Evolutionary conservation across 805 yeast genomes (phyloP).

Genomic region (Lipomyces japonicus): DNA sequence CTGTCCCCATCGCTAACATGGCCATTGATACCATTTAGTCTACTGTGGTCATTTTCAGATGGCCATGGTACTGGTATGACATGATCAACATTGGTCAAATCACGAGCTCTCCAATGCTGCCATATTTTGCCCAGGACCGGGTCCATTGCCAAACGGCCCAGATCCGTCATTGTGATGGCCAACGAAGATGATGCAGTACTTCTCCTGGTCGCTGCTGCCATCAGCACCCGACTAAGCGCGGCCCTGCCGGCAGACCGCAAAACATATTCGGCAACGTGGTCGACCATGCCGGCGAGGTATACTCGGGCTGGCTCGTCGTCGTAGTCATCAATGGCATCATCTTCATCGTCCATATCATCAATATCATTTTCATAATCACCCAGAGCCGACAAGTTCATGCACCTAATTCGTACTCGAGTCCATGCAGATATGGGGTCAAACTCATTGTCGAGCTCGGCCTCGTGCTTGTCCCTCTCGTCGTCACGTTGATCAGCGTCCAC

Average conservation of each 20-base stretch:
- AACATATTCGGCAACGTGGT: constrained; percentile 8
- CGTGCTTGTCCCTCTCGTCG: no score
- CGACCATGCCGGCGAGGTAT: constrained; percentile 11
- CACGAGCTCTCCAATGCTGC: constrained; percentile 20
- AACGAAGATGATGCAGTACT: background rate
- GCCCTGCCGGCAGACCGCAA: constrained; percentile 15
- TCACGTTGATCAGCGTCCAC: no score
- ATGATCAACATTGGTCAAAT: no score
- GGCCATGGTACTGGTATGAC: no score
- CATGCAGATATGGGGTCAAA: constrained; percentile 11
- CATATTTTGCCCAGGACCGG: constrained; percentile 14
- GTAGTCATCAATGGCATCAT: constrained; percentile 7
- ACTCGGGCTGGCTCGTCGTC: constrained; percentile 11
- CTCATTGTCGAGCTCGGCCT: background rate
- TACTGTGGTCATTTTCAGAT: background rate
- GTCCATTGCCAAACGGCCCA: constrained; percentile 9
- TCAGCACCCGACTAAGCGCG: constrained; percentile 14
- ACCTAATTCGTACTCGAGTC: constrained; percentile 11
- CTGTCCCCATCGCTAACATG: background rate
- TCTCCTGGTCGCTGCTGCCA: constrained; percentile 2
- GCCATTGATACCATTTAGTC: background rate
- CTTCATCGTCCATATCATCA: no score
- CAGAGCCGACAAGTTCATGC: constrained; percentile 21
- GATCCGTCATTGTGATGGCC: constrained; percentile 1
- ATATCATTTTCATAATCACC: constrained; percentile 19